Evolutionary conservation across 179 eudicot species (phyloP).

Genomic region (Beta lomatogona): DNA sequence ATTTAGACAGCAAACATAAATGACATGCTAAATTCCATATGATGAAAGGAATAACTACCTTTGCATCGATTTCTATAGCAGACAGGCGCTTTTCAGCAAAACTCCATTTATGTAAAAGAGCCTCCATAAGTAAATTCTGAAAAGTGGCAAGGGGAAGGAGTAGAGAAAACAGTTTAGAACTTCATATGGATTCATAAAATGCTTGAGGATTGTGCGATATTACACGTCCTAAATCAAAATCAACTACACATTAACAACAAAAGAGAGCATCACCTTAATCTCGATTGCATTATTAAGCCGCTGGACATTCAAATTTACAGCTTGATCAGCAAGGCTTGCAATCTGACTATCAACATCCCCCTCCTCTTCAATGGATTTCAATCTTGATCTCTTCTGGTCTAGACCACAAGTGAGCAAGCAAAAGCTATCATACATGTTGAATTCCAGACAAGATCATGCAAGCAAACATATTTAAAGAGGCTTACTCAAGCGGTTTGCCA

Average conservation of each 20-base stretch:
- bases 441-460: slow-evolving; percentile 4
- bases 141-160: slow-evolving; percentile 10
- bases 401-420: slow-evolving; percentile 21
- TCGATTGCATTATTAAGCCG: slow-evolving; percentile 58
- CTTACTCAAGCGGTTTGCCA: slow-evolving; percentile 72
- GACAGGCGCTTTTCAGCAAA: slow-evolving; percentile 61
- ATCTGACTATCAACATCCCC: slow-evolving; percentile 56
- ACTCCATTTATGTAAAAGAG: slow-evolving; percentile 63
- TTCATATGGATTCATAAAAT: neutral
- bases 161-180: too few species aligned
- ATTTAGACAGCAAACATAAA: neutral
- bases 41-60: slow-evolving; percentile 47
- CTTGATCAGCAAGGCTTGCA: slow-evolving; percentile 56
- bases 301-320: slow-evolving; percentile 48
- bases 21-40: neutral
- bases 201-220: neutral
- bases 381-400: slow-evolving; percentile 61
- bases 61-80: slow-evolving; percentile 71
- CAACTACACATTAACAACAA: slow-evolving; percentile 3
- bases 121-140: slow-evolving; percentile 73
- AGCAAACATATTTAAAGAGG: slow-evolving; percentile 22
- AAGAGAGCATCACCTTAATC: slow-evolving; percentile 55
- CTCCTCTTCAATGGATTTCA: slow-evolving; percentile 57
- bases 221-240: neutral
- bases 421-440: slow-evolving; percentile 11